These are phyloP conservation scores for Candida chilensis DNA, from an alignment of 805 yeast species.

Conservation along the genomic window DNA sequence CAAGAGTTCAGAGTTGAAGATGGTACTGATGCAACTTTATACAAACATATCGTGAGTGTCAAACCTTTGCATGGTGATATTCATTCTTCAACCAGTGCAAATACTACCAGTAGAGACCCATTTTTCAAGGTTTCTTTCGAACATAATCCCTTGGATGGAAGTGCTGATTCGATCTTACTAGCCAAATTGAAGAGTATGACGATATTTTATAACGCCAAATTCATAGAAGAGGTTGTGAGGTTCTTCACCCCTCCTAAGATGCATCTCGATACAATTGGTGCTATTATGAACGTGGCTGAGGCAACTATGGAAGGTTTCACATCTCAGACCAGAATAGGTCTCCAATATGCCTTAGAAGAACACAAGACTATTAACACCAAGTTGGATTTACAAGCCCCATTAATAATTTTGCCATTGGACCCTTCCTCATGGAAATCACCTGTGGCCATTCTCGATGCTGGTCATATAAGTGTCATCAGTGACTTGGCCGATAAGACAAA, in stretches of 20 bases:
- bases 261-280: constrained; percentile 82
- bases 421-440: constrained; percentile 76
- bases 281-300: constrained; percentile 90
- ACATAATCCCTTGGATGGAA: constrained; percentile 72
- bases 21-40: constrained; percentile 70
- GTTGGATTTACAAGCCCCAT: constrained; percentile 89
- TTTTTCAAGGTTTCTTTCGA: constrained; percentile 81
- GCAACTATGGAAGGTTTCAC: constrained; percentile 89
- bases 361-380: constrained; percentile 84
- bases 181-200: constrained; percentile 82
- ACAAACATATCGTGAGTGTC: constrained; percentile 81
- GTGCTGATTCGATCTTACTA: constrained; percentile 71
- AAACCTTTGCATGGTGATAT: constrained; percentile 45
- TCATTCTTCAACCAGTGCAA: constrained; percentile 7
- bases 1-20: constrained; percentile 83
- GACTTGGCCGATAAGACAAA: constrained; percentile 68
- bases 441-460: constrained; percentile 90
- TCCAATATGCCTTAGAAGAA: constrained; percentile 89
- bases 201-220: constrained; percentile 78
- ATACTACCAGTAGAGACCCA: constrained; percentile 31
- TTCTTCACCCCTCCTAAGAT: constrained; percentile 85
- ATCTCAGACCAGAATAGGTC: constrained; percentile 80
- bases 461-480: constrained; percentile 79
- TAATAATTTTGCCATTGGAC: constrained; percentile 78
- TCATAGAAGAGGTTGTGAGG: constrained; percentile 61